Percentiles rank a stretch among this genome's conserved stretches.
These are phyloP conservation scores for Nemania bipapillata DNA, from an alignment of 2,329 filamentous ascomycete species.

Conservation along the genomic window DNA sequence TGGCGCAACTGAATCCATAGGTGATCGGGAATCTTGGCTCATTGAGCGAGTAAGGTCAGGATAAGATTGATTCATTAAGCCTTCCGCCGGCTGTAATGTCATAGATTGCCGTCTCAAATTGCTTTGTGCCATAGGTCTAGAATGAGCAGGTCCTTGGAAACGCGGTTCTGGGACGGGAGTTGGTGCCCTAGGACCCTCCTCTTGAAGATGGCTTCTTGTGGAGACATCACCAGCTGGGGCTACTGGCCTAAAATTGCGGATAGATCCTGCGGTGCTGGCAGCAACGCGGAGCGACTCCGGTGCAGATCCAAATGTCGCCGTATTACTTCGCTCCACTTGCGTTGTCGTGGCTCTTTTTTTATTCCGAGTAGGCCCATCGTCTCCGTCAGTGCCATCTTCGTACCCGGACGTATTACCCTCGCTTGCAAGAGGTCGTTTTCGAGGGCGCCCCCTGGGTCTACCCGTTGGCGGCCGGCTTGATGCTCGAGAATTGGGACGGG, in stretches of 20 bases:
- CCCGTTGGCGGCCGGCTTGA: conserved; percentile 66
- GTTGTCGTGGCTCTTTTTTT: conserved; percentile 85
- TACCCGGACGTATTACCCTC: conserved; percentile 79
- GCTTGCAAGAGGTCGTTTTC: conserved; percentile 60
- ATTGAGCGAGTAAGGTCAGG: conserved; percentile 54
- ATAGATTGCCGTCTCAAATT: conserved; percentile 70
- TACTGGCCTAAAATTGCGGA: conserved; percentile 84
- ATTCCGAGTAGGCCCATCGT: conserved; percentile 62
- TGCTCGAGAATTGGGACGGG: conserved; percentile 69
- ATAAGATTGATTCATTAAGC: conserved; percentile 46
- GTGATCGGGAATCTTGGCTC: conserved; percentile 65
- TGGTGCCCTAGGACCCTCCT: conserved; percentile 77
- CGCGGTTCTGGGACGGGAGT: conserved; percentile 74
- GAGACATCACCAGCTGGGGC: conserved; percentile 60
- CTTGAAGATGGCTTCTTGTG: conserved; percentile 68
- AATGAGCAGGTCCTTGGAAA: conserved; percentile 44
- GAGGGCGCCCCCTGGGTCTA: conserved; percentile 66
- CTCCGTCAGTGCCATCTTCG: conserved; percentile 72
- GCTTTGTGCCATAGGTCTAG: conserved; percentile 58
- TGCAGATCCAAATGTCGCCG: conserved; percentile 75
- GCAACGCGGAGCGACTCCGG: conserved; percentile 87
- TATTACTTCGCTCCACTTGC: conserved; percentile 76
- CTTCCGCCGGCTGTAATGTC: conserved; percentile 63
- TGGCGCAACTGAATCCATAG: conserved; percentile 62
- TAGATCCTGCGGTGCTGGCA: conserved; percentile 87